Conservation (phyloP, 2,329 filamentous ascomycete genomes). For the Monilinia polystroma region DNA sequence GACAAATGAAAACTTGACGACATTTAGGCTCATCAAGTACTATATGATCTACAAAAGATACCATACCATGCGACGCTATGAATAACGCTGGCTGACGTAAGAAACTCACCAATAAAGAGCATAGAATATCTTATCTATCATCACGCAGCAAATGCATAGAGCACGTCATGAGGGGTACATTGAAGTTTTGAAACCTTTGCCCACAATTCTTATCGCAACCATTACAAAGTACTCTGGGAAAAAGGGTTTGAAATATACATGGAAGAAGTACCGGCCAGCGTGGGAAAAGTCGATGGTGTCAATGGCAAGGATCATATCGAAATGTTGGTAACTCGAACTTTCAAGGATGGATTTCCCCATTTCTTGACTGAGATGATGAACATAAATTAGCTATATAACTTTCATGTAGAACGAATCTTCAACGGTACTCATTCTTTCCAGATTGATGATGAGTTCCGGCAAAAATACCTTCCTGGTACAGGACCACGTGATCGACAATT, state of each 20-base stretch:
- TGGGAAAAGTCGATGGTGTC: slow-evolving; percentile 21
- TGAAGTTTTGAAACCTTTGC: not conserved
- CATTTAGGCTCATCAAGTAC: not conserved
- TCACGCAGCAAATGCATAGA: slow-evolving; percentile 20
- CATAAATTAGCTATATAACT: slow-evolving; percentile 2
- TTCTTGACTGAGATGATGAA: not conserved
- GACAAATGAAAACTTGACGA: not conserved
- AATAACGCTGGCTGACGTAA: not conserved
- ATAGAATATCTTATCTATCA: slow-evolving; percentile 21
- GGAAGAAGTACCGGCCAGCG: not conserved
- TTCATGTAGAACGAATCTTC: not conserved
- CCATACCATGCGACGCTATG: not conserved
- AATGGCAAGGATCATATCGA: slow-evolving; percentile 24
- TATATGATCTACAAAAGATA: not conserved
- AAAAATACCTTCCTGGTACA: slow-evolving; percentile 12
- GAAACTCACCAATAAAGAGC: slow-evolving; percentile 9
- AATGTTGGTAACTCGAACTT: not conserved
- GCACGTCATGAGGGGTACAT: slow-evolving; percentile 24
- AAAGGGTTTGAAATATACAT: not conserved
- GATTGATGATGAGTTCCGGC: slow-evolving; percentile 19
- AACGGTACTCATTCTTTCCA: not conserved
- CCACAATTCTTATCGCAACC: not conserved
- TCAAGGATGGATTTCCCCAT: not conserved
- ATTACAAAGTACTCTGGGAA: too few relatives aligned
- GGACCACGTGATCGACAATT: slow-evolving; percentile 14